Conservation (phyloP, 805 yeast species). For the Saturnispora silvae region DNA sequence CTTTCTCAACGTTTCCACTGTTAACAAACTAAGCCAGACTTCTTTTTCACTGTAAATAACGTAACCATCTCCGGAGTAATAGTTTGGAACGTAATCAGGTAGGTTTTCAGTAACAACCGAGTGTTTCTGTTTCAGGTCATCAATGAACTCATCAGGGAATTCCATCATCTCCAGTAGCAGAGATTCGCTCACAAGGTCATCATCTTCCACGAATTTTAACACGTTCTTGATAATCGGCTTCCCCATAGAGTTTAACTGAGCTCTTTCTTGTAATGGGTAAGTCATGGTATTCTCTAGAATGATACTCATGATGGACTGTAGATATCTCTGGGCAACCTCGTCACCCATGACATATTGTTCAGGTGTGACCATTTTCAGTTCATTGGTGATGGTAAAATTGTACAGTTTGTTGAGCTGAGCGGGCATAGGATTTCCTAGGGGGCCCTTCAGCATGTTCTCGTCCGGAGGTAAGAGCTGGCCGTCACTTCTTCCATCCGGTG, state of each 20-base stretch:
- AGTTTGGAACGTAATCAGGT: constrained; percentile 29
- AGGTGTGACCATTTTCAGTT: constrained; percentile 16
- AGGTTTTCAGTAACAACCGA: constrained; percentile 32
- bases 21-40: constrained; percentile 30
- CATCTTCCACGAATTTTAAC: constrained; percentile 3
- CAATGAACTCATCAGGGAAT: constrained; percentile 31
- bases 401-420: not conserved
- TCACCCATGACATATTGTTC: constrained; percentile 21
- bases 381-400: not conserved
- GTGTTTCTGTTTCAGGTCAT: constrained; percentile 38
- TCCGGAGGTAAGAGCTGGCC: no score
- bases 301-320: constrained; percentile 20
- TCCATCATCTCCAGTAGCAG: constrained; percentile 8
- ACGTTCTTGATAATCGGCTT: constrained; percentile 16
- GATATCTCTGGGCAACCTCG: constrained; percentile 20
- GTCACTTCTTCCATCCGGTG: no score
- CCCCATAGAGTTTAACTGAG: constrained; percentile 15
- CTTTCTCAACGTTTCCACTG: constrained; percentile 31
- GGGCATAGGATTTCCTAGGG: not conserved
- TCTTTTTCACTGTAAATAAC: constrained; percentile 36
- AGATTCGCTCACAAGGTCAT: constrained; percentile 10
- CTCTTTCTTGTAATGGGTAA: constrained; percentile 23
- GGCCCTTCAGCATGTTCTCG: no score
- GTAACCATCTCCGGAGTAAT: constrained; percentile 23
- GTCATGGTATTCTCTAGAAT: constrained; percentile 22